Percentiles rank a stretch among this genome's conserved stretches.
Conservation (phyloP, 78 protist genomes). For the Chrysochromulina parva region DNA sequence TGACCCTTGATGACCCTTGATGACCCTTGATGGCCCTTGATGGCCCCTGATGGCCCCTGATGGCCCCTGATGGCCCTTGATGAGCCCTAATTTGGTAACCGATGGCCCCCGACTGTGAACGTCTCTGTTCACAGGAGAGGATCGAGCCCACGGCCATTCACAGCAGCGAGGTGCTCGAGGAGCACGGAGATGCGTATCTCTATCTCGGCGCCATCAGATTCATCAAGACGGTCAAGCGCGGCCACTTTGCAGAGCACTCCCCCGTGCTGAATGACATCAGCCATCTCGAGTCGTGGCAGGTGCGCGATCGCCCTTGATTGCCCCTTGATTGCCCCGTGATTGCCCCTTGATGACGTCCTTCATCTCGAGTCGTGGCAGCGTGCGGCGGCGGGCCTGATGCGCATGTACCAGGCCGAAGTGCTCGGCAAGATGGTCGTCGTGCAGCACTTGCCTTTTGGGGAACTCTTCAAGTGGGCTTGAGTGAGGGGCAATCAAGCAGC, state of each 20-base stretch:
- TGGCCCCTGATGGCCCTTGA: too few relatives aligned
- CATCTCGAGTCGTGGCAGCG: conserved; percentile 28
- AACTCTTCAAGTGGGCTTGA: background rate
- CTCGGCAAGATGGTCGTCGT: conserved; percentile 39
- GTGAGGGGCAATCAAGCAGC: too few relatives aligned
- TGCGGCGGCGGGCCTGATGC: background rate
- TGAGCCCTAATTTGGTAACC: too few relatives aligned
- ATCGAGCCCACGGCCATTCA: too few relatives aligned
- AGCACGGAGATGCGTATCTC: background rate
- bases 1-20: too few relatives aligned
- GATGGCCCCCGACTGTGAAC: too few relatives aligned
- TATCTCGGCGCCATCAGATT: conserved; percentile 20
- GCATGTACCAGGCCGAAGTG: conserved; percentile 32
- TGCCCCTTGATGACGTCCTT: conserved; percentile 64
- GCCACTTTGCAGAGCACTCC: conserved; percentile 78
- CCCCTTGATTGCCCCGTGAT: too few relatives aligned
- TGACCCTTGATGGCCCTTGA: too few relatives aligned
- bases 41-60: too few relatives aligned
- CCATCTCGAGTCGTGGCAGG: conserved; percentile 32
- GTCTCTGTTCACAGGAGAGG: too few relatives aligned
- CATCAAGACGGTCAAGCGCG: conserved; percentile 58
- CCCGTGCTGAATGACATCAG: conserved; percentile 76
- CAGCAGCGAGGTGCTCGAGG: background rate
- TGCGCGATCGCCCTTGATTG: too few relatives aligned
- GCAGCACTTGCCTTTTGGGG: conserved; percentile 43